Base-by-base conservation (phyloP, 2,329 filamentous ascomycete species). In the Clonostachys sp. region DNA sequence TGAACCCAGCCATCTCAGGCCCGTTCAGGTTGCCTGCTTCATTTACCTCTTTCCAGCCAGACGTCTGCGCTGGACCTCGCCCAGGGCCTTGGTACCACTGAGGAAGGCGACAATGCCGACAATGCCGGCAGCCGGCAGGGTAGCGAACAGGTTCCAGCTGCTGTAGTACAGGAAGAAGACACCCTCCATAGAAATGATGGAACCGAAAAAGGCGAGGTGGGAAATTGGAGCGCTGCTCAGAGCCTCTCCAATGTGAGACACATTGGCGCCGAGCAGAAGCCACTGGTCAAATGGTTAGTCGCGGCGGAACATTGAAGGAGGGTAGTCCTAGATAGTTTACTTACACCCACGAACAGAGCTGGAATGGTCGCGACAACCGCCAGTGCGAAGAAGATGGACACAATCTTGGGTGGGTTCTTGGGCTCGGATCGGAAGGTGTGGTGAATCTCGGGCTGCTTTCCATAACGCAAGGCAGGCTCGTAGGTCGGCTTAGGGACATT, bases 91-190 rank as follows among this genome's bases (percentile, higher is more conserved):
- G 62, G 86, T 91, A 48, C 94, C 94, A 63, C 89, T 96, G 52
- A 97, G 67, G 62, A 95, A 89, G 12, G 89, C 82, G 47, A 91
- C 80, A 24, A 79, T 68, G 14, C 84, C 83, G 33, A 94, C 80
- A 41, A 84, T 70, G 34, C 75, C 75, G 46, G 86, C 83, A 24
- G 83, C 84, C 5, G 91, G 91, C 44, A 99, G 75, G 13, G 83
- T 83, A 73, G 96, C 86, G 77, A 97, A 96, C 42, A 99, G 75
- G 61, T 86, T 96, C 91, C 92, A 96, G 61, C 73, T 82, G 46
- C 81, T 86, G 71, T 97, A 97, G 78, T 99, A 99, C 55, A 96
- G 71, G 74, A 94, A 92, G 71, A 99, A 96, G 48, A 96, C 84
- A 14, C 81, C 87, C 67, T 99, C 94, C 75, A 99, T 88, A 18